Evolutionary conservation across 495 filamentous ascomycete species (phyloP), one percentile per base, ranked within the genome.

Genomic region (Xylaria curta): DNA sequence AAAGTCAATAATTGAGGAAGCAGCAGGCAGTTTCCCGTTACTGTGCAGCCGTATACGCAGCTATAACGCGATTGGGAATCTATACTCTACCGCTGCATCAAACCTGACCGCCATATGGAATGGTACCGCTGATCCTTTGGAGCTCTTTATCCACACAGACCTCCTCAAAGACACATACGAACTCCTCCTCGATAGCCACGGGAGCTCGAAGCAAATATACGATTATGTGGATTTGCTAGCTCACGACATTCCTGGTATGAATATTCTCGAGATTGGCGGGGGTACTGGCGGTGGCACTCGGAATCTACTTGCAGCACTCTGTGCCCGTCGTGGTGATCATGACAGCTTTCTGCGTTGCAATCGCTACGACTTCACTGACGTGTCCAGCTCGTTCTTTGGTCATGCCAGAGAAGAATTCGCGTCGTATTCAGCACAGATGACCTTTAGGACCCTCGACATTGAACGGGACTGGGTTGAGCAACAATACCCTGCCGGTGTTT

Each of bases 331-430:
- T 36, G 47, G 66, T 62, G 66, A 60, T 2, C 10, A 46, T 46
- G 28, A 62, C 8, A 19, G 71, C 68, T 31, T 60, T 24, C 13
- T 68, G 13, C 59, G 64, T 40, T 78, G n/a, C 58, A 66, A 1
- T 69, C 73, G 69, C 9, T 86, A 84, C 62, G 74, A 73, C 5
- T 89, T 86, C 68, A 88, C 87, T 0, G 87, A 89, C 68, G 80
- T 88, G 7, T 87, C 86, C 1, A 60, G 81, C 0, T 80, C 76
- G 0, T 88, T 86, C 64, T 84, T 88, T 36, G 82, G 82, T 46
- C 75, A 76, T 31, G 79, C 79, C 0, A 59, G 72, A 19, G 70
- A 77, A 9, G 46, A 72, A 10, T 78, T 78, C 17, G 38, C 17
- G 0, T 12, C 51, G 4, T 64, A 49, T 26, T 21, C 59, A 26